Base-by-base conservation (phyloP, 352 stramenopile species). In the Aphanomyces cochlioides region DNA sequence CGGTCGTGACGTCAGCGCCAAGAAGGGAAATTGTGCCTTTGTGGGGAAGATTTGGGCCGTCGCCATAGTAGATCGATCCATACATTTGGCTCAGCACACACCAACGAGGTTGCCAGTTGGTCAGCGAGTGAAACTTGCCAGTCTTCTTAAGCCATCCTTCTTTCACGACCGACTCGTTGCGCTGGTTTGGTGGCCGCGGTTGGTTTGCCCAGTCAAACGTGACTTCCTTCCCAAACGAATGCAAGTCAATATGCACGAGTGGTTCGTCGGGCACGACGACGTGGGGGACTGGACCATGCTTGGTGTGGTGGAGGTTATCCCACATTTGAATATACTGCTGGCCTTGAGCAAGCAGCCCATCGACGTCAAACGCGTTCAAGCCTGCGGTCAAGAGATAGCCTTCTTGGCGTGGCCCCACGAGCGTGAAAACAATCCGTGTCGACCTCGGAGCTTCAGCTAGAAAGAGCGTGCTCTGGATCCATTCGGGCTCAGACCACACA, bases 81-180 rank as follows among this genome's bases (percentile, higher is more conserved):
- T 83, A 90, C 39, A 67, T 85, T 66, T 95, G 87, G 63, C 92
- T 85, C 4, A 91, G 71, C 4, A 92, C 81, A 70, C 93, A 95
- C 85, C 84, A 95, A 28, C 87, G 81, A 13, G 75, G 77, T 47
- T 85, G 77, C 87, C 87, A 95, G 53, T 85, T 84, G 15, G 84
- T 93, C 72, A 86, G 83, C 19, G 74, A 78, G 1, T 83, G 89
- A 53, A 86, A 88, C 50, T 87, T 85, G 40, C 87, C 87, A 40
- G 92, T 78, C 75, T 93, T 95, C 50, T 91, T 86, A 3, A 70
- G 54, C 39, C 43, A 21, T 3, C 64, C 64, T 41, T 70, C 64
- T 47, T 70, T 70, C 8, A 58, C 21, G 15, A 70, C 54, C 75
- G 88, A 82, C 6, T 79, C 74, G 3, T 80, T 75, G 41, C 59